phyloP scores from a whole-genome alignment of 352 stramenopile species.

The Phytophthora sp. region DNA sequence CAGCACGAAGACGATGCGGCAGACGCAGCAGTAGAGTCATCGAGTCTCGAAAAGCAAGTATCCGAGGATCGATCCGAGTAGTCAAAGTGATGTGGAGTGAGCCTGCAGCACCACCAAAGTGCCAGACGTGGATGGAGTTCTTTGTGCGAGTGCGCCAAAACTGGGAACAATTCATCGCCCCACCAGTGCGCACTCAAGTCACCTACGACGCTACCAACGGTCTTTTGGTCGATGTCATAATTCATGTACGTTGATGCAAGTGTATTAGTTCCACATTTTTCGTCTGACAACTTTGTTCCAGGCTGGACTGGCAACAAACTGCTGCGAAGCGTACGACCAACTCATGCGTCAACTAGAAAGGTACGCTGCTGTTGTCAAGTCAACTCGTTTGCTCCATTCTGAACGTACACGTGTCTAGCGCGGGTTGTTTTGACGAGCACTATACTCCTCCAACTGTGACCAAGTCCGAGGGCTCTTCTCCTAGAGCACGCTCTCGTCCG shows the following conservation, averaged over 20 bases:
- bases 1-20: conserved; percentile 8
- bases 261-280: conserved; percentile 3
- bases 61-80: conserved; percentile 62
- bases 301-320: conserved; percentile 41
- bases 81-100: conserved; percentile 93
- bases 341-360: conserved; percentile 53
- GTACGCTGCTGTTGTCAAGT: conserved; percentile 20
- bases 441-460: conserved; percentile 47
- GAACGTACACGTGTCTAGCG: too few species aligned
- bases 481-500: conserved; percentile 23
- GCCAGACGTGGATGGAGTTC: conserved; percentile 32
- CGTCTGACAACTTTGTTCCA: conserved; percentile 13
- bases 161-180: conserved; percentile 45
- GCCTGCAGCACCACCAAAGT: conserved; percentile 26
- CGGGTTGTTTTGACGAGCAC: conserved; percentile 61
- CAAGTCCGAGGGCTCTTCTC: conserved; percentile 36
- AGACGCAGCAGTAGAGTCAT: conserved; percentile 27
- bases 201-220: conserved; percentile 66
- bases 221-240: conserved; percentile 58
- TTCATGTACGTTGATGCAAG: conserved; percentile 47
- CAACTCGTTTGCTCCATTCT: too few species aligned
- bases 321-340: conserved; percentile 37
- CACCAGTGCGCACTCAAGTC: conserved; percentile 57
- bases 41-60: conserved; percentile 80
- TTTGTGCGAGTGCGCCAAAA: conserved; percentile 27